Conservation (phyloP, 768 basidiomycete species). For the Nevesoporus exiguus region DNA sequence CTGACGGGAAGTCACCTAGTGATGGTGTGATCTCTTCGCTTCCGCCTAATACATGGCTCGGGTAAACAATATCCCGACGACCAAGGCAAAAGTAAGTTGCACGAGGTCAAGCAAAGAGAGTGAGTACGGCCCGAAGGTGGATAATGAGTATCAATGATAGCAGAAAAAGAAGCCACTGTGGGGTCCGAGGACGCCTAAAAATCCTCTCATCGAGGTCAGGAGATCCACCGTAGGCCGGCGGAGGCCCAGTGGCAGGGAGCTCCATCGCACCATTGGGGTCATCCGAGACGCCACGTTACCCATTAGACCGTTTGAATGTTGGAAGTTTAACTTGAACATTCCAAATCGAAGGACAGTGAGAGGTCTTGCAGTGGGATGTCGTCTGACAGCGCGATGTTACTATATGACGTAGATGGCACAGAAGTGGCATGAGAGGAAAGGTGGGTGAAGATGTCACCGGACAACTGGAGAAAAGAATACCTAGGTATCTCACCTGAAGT, state of each 20-base stretch:
- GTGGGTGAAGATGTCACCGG: slow-evolving; percentile 24
- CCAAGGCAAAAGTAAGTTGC: no score
- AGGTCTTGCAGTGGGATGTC: slow-evolving; percentile 20
- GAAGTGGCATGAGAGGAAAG: slow-evolving; percentile 22
- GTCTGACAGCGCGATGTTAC: slow-evolving; percentile 28
- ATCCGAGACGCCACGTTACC: slow-evolving; percentile 9
- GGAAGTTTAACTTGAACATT: slow-evolving; percentile 7
- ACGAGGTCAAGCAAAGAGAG: no score
- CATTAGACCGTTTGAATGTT: slow-evolving; percentile 3
- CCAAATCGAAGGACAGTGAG: slow-evolving; percentile 9
- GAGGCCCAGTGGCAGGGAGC: slow-evolving; percentile 32
- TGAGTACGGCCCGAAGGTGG: no score
- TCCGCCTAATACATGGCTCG: no score
- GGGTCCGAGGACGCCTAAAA: no score
- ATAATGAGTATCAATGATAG: no score
- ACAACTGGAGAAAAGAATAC: slow-evolving; percentile 8
- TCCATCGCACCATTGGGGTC: slow-evolving; percentile 15
- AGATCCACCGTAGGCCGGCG: slow-evolving; percentile 44
- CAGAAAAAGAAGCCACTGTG: no score
- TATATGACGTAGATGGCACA: slow-evolving; percentile 4
- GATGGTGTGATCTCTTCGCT: no score
- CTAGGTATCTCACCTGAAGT: not conserved
- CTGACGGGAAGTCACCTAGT: no score
- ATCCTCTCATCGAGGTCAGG: no score
- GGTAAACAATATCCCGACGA: no score